Evolutionary conservation across 495 filamentous ascomycete genomes (phyloP).

Genomic region (Parathielavia hyrcaniae): DNA sequence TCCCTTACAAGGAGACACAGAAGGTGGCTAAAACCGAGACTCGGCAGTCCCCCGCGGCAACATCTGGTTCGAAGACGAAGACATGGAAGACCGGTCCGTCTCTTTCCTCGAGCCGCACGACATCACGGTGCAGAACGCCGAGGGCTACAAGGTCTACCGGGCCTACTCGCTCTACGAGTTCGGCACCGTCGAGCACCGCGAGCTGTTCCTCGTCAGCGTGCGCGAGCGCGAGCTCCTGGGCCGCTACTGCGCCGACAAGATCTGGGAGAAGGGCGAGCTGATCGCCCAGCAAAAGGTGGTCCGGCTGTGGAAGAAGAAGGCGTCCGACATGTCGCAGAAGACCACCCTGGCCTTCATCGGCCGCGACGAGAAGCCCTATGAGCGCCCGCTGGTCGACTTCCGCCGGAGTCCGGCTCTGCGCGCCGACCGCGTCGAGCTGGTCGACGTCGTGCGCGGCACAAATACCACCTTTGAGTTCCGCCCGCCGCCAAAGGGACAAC

Average conservation of each 20-base stretch:
- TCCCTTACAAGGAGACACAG: background rate
- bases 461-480: slow-evolving; percentile 1
- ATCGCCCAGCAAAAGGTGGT: slow-evolving; percentile 5
- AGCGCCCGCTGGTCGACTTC: background rate
- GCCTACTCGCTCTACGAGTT: background rate
- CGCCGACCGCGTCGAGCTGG: background rate
- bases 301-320: slow-evolving; percentile 1
- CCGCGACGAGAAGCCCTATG: slow-evolving; percentile 1
- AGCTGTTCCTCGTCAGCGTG: background rate
- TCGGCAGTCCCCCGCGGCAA: background rate
- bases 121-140: background rate
- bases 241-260: slow-evolving; percentile 3
- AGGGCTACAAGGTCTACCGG: slow-evolving; percentile 2
- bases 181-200: background rate
- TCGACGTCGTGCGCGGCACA: background rate
- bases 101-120: slow-evolving; percentile 1
- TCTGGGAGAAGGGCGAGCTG: background rate
- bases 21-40: background rate
- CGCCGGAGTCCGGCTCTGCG: background rate
- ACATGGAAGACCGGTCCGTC: background rate
- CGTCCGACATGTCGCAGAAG: background rate
- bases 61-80: slow-evolving; percentile 4
- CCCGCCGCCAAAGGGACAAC: background rate
- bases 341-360: slow-evolving; percentile 4
- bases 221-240: slow-evolving; percentile 3